A percentile compares a stretch with the other conserved stretches of the same genome.
These are phyloP conservation scores for Prunus campanulata DNA, from an alignment of 306 rosid species.

Conservation along the genomic window DNA sequence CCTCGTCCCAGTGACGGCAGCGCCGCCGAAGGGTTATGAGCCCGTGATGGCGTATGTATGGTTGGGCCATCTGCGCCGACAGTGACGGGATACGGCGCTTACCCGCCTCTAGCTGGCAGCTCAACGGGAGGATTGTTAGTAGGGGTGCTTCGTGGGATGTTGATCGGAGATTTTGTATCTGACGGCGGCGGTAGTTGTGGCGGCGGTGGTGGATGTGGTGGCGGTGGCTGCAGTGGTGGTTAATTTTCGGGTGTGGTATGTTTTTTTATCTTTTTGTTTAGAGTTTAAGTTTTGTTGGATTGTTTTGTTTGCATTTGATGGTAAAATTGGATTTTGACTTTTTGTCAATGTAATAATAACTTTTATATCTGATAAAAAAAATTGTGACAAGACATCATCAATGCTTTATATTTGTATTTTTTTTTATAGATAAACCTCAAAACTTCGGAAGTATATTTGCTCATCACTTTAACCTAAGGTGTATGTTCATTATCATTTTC, in stretches of 20 bases:
- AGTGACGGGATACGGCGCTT: background rate
- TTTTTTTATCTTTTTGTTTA: slow-evolving; percentile 1
- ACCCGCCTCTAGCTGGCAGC: background rate
- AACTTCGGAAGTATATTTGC: no score
- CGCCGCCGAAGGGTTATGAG: background rate
- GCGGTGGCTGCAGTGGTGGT: slow-evolving; percentile 39
- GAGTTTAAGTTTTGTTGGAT: background rate
- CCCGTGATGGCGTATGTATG: slow-evolving; percentile 28
- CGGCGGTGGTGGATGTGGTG: slow-evolving; percentile 25
- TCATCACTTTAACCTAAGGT: no score
- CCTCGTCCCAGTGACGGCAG: background rate
- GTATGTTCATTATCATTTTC: no score
- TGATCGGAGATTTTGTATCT: slow-evolving; percentile 75
- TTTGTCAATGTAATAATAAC: background rate
- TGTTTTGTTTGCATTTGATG: background rate
- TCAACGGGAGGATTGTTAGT: slow-evolving; percentile 53
- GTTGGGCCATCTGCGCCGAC: slow-evolving; percentile 25
- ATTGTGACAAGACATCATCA: background rate
- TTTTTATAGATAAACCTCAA: no score
- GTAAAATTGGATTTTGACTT: background rate
- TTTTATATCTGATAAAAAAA: background rate
- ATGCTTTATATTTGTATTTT: no score
- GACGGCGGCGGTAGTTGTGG: slow-evolving; percentile 31
- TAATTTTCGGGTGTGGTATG: slow-evolving; percentile 20
- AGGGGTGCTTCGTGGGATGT: slow-evolving; percentile 65